These are phyloP conservation scores for Podaxis rugospora DNA, from an alignment of 768 basidiomycete genomes.

Conservation along the genomic window DNA sequence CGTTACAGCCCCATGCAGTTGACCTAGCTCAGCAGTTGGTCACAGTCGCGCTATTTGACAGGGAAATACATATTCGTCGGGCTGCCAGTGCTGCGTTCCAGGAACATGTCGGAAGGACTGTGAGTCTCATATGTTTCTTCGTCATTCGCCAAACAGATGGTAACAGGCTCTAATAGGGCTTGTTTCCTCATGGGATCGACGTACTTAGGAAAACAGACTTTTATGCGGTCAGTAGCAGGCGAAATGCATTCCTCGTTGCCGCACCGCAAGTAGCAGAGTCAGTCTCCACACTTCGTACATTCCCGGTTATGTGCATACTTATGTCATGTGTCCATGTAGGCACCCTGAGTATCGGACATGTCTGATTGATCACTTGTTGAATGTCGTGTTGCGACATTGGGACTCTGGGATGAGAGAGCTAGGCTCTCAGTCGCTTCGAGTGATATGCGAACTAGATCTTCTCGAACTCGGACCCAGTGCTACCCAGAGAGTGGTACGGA, in stretches of 20 bases:
- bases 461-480: constrained; percentile 44
- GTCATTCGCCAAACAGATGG: background rate
- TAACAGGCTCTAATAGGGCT: constrained; percentile 44
- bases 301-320: background rate
- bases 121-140: constrained; percentile 32
- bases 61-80: constrained; percentile 90
- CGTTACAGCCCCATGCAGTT: constrained; percentile 56
- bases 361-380: constrained; percentile 69
- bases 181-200: constrained; percentile 94
- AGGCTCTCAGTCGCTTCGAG: constrained; percentile 69
- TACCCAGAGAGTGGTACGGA: constrained; percentile 48
- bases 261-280: constrained; percentile 87
- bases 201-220: constrained; percentile 92
- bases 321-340: constrained; percentile 34
- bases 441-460: constrained; percentile 62
- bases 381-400: constrained; percentile 85
- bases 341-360: constrained; percentile 69
- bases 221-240: constrained; percentile 83
- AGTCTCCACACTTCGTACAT: constrained; percentile 24
- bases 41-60: constrained; percentile 83
- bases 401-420: constrained; percentile 75
- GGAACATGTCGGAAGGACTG: constrained; percentile 92
- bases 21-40: constrained; percentile 68
- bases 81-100: constrained; percentile 98
- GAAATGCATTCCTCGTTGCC: constrained; percentile 80